phyloP scores from a whole-genome alignment of 2,329 filamentous ascomycete species.

The Fusarium tjaetaba region DNA sequence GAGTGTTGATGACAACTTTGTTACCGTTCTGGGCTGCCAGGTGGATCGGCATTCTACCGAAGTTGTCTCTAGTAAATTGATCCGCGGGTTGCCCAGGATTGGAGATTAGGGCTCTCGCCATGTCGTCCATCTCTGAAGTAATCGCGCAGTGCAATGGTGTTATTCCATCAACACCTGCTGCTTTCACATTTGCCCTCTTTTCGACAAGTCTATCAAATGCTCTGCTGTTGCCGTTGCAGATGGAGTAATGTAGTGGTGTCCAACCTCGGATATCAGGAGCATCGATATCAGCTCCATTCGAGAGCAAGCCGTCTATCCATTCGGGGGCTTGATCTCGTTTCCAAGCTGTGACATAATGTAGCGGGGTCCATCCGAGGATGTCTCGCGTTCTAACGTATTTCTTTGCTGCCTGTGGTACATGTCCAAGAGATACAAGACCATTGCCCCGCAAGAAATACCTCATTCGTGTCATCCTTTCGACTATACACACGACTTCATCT shows the following conservation, averaged over 20 bases:
- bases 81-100: background rate
- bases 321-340: accelerated
- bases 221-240: accelerated
- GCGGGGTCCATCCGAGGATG: background rate
- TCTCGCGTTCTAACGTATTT: background rate
- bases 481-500: no score
- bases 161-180: background rate
- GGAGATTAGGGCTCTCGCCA: no score
- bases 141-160: background rate
- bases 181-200: no score
- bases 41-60: background rate
- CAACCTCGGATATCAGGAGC: background rate
- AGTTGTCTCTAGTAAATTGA: background rate
- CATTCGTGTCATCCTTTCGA: no score
- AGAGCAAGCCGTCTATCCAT: background rate
- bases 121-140: no score
- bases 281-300: background rate
- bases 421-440: no score
- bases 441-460: no score
- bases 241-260: background rate
- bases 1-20: accelerated
- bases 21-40: background rate
- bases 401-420: accelerated
- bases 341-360: background rate
- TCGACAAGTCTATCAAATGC: no score